Evolutionary conservation across 75 land plant genomes (phyloP).

Genomic region (Isoetes taiwanensis): DNA sequence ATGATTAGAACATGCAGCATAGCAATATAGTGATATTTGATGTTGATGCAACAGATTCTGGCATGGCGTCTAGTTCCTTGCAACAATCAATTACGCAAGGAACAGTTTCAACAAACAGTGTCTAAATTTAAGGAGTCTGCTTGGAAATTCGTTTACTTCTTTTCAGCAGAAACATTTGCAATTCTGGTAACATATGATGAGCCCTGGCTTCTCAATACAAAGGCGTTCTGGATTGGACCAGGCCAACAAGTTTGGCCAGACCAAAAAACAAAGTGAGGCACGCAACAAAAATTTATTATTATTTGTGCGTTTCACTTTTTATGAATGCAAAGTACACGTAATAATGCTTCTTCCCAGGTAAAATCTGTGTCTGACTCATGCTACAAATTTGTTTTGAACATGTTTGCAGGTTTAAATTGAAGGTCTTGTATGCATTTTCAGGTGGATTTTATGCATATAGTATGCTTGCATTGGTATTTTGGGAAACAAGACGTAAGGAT

Average conservation of each 20-base stretch:
- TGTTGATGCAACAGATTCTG: not conserved
- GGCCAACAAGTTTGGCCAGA: conserved; percentile 4
- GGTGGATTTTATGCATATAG: not conserved
- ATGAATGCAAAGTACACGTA: too few species aligned
- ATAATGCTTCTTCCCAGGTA: too few species aligned
- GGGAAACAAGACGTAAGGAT: conserved; percentile 4
- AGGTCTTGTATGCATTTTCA: not conserved
- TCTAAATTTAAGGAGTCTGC: conserved; percentile 1
- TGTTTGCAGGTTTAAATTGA: not conserved
- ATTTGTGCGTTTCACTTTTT: too few species aligned
- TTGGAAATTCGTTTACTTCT: not conserved
- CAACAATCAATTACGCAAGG: not conserved
- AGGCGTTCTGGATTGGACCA: not conserved
- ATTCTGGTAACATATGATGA: not conserved
- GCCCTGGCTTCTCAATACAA: conserved; percentile 2
- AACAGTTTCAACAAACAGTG: not conserved
- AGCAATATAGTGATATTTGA: not conserved
- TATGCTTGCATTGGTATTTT: not conserved
- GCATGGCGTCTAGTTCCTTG: not conserved
- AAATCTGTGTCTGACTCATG: too few species aligned
- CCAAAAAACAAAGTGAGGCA: not conserved
- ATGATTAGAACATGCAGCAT: too few species aligned
- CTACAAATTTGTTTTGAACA: too few species aligned
- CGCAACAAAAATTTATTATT: not conserved
- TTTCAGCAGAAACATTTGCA: not conserved